These are phyloP conservation scores for Talaromyces adpressus DNA, from an alignment of 495 filamentous ascomycete genomes.

Conservation along the genomic window DNA sequence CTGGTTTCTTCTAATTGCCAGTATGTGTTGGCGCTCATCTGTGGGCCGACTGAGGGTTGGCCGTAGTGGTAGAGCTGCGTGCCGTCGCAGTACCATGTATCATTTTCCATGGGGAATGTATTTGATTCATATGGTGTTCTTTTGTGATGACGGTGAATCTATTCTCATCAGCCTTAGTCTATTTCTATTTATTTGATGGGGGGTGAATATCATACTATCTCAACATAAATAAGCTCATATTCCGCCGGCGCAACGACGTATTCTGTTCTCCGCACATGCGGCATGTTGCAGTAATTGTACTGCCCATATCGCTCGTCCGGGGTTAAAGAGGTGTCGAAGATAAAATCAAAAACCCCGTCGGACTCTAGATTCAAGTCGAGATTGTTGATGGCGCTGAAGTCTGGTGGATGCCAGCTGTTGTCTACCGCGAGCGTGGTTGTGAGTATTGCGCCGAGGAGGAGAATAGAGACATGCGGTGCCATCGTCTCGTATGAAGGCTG, in stretches of 20 bases:
- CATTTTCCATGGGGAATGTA: slow-evolving; percentile 57
- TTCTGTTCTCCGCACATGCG: slow-evolving; percentile 53
- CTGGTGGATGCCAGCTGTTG: slow-evolving; percentile 52
- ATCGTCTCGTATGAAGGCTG: not conserved
- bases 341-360: slow-evolving; percentile 52
- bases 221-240: slow-evolving; percentile 58
- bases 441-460: not conserved
- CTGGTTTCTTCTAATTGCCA: slow-evolving; percentile 49
- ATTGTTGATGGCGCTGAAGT: slow-evolving; percentile 48
- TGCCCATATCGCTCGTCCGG: slow-evolving; percentile 41
- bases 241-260: slow-evolving; percentile 41
- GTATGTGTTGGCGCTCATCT: slow-evolving; percentile 37
- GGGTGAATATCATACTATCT: too few relatives aligned
- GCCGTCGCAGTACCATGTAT: slow-evolving; percentile 58
- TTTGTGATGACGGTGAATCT: slow-evolving; percentile 71
- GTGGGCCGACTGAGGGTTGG: slow-evolving; percentile 27
- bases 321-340: slow-evolving; percentile 52
- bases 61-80: slow-evolving; percentile 56
- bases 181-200: too few relatives aligned
- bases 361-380: slow-evolving; percentile 42
- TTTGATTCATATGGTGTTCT: slow-evolving; percentile 64
- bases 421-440: slow-evolving; percentile 21
- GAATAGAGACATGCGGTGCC: not conserved
- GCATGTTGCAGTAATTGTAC: slow-evolving; percentile 76
- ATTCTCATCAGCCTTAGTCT: not conserved